phyloP scores from a whole-genome alignment of 805 yeast genomes.

The Candida pini region DNA sequence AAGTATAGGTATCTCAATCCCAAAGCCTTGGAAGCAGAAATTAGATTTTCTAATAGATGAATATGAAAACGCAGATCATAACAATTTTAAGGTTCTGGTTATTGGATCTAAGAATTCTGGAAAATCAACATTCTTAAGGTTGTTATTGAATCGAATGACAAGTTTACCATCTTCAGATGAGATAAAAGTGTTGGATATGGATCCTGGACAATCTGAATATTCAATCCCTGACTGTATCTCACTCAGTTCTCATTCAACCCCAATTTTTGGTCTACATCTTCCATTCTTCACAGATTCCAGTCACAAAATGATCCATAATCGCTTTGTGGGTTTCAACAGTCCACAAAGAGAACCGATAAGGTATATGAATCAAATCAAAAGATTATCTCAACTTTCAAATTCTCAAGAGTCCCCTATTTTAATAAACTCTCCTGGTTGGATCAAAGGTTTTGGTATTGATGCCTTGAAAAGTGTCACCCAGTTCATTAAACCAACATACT shows the following conservation, averaged over 20 bases:
- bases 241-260: conserved; percentile 31
- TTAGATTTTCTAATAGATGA: conserved; percentile 13
- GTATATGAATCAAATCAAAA: conserved; percentile 40
- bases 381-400: conserved; percentile 32
- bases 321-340: conserved; percentile 58
- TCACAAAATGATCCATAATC: conserved; percentile 18
- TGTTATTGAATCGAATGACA: conserved; percentile 46
- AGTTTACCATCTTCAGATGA: conserved; percentile 13
- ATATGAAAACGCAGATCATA: conserved; percentile 1
- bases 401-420: conserved; percentile 36
- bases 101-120: conserved; percentile 76
- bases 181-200: conserved; percentile 62
- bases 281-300: conserved; percentile 29
- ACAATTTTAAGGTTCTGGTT: conserved; percentile 30
- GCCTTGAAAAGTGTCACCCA: conserved; percentile 46
- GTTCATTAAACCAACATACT: conserved; percentile 45
- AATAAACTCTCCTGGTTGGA: conserved; percentile 87
- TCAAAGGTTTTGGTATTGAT: conserved; percentile 78
- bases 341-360: conserved; percentile 62
- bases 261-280: conserved; percentile 35
- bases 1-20: conserved; percentile 24
- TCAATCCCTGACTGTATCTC: conserved; percentile 70
- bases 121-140: conserved; percentile 63
- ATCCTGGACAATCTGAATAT: conserved; percentile 85
- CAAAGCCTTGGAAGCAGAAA: conserved; percentile 22